Evolutionary conservation across 345 rosid species (phyloP).

Genomic region (Gossypium thurberi): DNA sequence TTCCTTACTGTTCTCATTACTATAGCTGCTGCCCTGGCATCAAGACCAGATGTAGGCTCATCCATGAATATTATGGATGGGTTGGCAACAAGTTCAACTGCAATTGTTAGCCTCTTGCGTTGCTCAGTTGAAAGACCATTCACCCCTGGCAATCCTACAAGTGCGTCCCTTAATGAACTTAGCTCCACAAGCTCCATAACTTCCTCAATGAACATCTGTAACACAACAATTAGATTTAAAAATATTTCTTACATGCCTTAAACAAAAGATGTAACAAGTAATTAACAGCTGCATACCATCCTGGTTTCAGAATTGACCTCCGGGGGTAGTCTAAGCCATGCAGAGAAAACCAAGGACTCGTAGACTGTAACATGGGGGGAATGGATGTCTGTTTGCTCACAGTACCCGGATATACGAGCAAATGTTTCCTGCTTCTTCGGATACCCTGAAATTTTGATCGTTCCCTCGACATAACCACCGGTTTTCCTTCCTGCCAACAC

Average conservation of each 20-base stretch:
- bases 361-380: slow-evolving; percentile 63
- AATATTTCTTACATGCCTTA: background rate
- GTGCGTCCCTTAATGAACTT: slow-evolving; percentile 39
- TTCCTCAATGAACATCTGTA: slow-evolving; percentile 62
- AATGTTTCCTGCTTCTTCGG: slow-evolving; percentile 68
- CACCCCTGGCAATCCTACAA: slow-evolving; percentile 57
- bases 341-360: slow-evolving; percentile 56
- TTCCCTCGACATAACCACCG: slow-evolving; percentile 52
- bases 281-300: slow-evolving; percentile 32
- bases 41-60: slow-evolving; percentile 68
- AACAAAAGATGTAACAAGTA: background rate
- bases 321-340: slow-evolving; percentile 56
- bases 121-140: slow-evolving; percentile 58
- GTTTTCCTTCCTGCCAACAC: slow-evolving; percentile 75
- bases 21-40: slow-evolving; percentile 78
- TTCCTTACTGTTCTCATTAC: slow-evolving; percentile 71
- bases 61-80: slow-evolving; percentile 76
- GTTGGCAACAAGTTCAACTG: slow-evolving; percentile 67
- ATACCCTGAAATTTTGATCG: slow-evolving; percentile 48
- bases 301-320: slow-evolving; percentile 53
- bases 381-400: slow-evolving; percentile 69
- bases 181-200: slow-evolving; percentile 74
- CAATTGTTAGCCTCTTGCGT: slow-evolving; percentile 63
- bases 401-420: slow-evolving; percentile 63
- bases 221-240: slow-evolving; percentile 6